Evolutionary conservation across 768 basidiomycete genomes (phyloP), one percentile per base, ranked within the genome.

Genomic region (Cubamyces lactineus): DNA sequence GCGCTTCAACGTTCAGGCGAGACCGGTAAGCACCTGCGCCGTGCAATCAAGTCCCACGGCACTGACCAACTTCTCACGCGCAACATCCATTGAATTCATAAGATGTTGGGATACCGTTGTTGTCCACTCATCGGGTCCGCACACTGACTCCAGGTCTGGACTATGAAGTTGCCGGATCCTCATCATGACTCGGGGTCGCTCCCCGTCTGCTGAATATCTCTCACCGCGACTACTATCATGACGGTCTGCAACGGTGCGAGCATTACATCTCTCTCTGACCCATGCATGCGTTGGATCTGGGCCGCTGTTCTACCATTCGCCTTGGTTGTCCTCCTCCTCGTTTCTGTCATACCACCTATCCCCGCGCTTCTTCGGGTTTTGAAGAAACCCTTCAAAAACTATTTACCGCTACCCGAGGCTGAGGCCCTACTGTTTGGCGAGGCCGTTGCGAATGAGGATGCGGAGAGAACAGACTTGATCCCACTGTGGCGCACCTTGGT

Each of bases 401-500:
- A 71, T 52, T 59, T 75, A 16, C 64, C 74, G 15, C 56, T 75
- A 1, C n/a, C 34, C 16, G 72, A 75, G 43, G 74, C 74, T 5
- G 68, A 74, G 50, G 72, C 68, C 3, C 62, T 72, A 15, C 48
- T 67, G 15, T 58, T 63, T 2, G 48, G 42, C 28, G 58, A 65
- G 1, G 59, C 57, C 1, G 53, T 15, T 12, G 50, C 19, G 7
- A 55, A 57, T 17, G 61, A 60, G n/a, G 57, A 47, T 15, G 41
- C 53, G 49, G 50, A 55, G n/a, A 47, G 43, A 1, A 34, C 5
- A 34, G 34, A 34, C 11, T 41, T 59, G 1, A 74, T 78, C 13
- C 82, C 84, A 0, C 74, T 88, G 7, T 89, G 88, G 86, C 83
- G 84, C 42, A 83, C 85, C 1, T 63, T 86, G 47, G 66, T 84